A percentile compares a stretch with the other conserved stretches of the same genome.
phyloP scores from a whole-genome alignment of 2,329 filamentous ascomycete species.

The Chalaropsis ovoidea region DNA sequence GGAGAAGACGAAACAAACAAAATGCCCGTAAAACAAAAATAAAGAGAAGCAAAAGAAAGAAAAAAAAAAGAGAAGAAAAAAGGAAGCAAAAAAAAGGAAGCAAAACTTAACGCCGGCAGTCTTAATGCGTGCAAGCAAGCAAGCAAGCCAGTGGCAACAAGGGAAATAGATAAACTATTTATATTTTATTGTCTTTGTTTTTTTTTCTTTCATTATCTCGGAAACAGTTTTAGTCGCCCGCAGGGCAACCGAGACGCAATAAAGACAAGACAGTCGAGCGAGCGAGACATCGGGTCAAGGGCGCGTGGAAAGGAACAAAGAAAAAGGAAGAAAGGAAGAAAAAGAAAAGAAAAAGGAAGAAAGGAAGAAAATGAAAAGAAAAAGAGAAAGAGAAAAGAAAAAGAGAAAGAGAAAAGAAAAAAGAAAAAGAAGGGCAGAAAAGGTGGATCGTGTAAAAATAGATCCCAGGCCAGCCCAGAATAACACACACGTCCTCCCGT shows the following conservation, averaged over 20 bases:
- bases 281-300: neutral
- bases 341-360: neutral
- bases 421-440: too few relatives aligned
- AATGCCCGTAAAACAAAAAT: neutral
- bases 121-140: too few relatives aligned
- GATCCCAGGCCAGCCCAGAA: too few relatives aligned
- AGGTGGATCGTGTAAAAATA: too few relatives aligned
- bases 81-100: neutral
- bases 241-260: slow-evolving; percentile 4
- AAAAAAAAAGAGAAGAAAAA: neutral
- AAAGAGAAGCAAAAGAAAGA: neutral
- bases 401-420: too few relatives aligned
- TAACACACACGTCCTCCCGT: too few relatives aligned
- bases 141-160: too few relatives aligned
- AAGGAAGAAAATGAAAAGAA: neutral
- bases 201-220: neutral
- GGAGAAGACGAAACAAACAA: neutral
- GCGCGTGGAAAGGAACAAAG: neutral
- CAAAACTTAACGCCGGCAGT: neutral
- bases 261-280: neutral
- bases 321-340: neutral
- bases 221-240: neutral
- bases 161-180: too few relatives aligned
- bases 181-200: neutral
- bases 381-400: neutral